Conservation (phyloP, 2,329 filamentous ascomycete species). For the Teratosphaeria nubilosa region DNA sequence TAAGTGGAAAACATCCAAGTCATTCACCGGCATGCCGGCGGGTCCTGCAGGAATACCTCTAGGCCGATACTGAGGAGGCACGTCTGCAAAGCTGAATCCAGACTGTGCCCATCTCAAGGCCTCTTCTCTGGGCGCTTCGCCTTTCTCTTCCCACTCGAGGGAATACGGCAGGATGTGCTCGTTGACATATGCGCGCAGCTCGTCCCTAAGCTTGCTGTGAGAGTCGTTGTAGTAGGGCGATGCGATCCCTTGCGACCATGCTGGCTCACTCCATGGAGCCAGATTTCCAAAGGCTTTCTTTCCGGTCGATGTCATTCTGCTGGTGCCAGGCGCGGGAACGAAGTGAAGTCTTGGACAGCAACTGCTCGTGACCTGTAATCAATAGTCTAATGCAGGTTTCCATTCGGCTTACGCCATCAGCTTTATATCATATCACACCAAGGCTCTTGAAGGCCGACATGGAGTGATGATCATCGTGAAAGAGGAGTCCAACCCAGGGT, state of each 20-base stretch:
- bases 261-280: slow-evolving; percentile 36
- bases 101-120: slow-evolving; percentile 29
- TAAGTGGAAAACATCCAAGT: slow-evolving; percentile 49
- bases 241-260: slow-evolving; percentile 38
- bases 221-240: slow-evolving; percentile 55
- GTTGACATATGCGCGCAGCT: slow-evolving; percentile 50
- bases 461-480: neutral
- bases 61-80: slow-evolving; percentile 35
- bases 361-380: too few relatives aligned
- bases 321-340: neutral
- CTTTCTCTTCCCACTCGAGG: slow-evolving; percentile 52
- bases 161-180: slow-evolving; percentile 43
- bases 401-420: neutral
- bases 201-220: slow-evolving; percentile 49
- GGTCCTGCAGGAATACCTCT: slow-evolving; percentile 28
- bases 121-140: slow-evolving; percentile 39
- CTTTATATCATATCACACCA: neutral
- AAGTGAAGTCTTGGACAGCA: neutral
- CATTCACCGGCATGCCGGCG: slow-evolving; percentile 36
- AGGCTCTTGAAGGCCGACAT: neutral
- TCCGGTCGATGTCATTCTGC: neutral
- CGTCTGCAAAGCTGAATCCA: slow-evolving; percentile 35
- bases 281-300: slow-evolving; percentile 4
- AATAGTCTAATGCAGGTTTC: neutral
- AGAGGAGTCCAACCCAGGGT: neutral